Evolutionary conservation across 306 rosid species (phyloP).

Genomic region (Sicyos baderoa): DNA sequence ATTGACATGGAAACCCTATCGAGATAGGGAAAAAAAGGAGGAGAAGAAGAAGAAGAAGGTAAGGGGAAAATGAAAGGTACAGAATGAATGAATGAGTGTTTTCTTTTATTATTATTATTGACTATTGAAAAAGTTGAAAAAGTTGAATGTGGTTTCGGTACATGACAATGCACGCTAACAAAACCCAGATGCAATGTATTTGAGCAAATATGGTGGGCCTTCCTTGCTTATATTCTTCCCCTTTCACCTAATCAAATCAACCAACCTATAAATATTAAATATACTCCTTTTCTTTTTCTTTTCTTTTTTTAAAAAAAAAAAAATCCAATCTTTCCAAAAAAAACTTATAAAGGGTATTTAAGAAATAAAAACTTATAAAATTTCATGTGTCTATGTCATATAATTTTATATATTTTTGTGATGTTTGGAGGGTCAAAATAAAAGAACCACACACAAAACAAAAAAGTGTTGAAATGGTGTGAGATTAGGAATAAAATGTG

Average conservation of each 20-base stretch:
- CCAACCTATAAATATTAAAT: constrained; percentile 9
- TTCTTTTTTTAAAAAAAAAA: no score
- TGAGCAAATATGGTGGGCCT: constrained; percentile 38
- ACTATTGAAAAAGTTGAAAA: constrained; percentile 18
- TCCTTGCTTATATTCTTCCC: constrained; percentile 39
- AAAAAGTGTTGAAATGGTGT: no score
- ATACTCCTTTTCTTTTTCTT: neutral
- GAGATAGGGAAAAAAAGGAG: constrained; percentile 57
- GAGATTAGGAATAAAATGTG: no score
- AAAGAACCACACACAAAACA: no score
- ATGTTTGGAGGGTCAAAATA: no score
- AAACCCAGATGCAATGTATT: constrained; percentile 65
- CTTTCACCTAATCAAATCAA: constrained; percentile 44
- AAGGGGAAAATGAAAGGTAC: constrained; percentile 22
- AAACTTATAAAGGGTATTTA: no score
- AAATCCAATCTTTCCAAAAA: no score
- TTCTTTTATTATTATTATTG: constrained; percentile 27
- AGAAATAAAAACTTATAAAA: no score
- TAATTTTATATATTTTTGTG: no score
- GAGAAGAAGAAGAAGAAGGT: neutral
- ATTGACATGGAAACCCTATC: constrained; percentile 53
- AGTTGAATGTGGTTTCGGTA: no score
- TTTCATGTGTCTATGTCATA: no score
- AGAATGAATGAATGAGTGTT: neutral
- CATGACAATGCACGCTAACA: constrained; percentile 35